Evolutionary conservation across 345 rosid genomes (phyloP).

Genomic region (Corchorus capsularis): DNA sequence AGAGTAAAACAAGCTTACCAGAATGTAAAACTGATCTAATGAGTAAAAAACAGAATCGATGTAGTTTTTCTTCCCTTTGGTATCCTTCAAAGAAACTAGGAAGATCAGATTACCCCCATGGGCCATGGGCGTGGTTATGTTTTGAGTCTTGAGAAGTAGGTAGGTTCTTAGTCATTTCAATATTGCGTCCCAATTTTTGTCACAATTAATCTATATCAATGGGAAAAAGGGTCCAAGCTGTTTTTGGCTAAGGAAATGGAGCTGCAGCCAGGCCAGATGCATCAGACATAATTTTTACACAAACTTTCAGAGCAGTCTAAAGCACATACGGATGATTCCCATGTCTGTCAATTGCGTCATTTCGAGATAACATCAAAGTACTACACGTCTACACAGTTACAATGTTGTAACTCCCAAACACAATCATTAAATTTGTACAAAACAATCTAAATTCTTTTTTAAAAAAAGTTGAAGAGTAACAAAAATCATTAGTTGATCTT

Average conservation of each 20-base stretch:
- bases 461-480: not conserved
- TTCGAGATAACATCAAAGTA: not conserved
- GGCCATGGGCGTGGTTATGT: too few relatives aligned
- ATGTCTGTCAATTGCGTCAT: slow-evolving; percentile 9
- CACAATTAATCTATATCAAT: not conserved
- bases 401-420: not conserved
- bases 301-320: not conserved
- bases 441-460: not conserved
- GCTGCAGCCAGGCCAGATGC: not conserved
- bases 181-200: not conserved
- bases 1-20: too few relatives aligned
- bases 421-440: slow-evolving; percentile 11
- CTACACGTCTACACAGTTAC: not conserved
- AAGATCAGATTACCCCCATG: too few relatives aligned
- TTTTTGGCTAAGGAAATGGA: not conserved
- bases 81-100: too few relatives aligned
- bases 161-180: slow-evolving; percentile 12
- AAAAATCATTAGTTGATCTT: not conserved
- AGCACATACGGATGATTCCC: not conserved
- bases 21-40: too few relatives aligned
- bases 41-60: too few relatives aligned
- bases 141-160: too few relatives aligned
- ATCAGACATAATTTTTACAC: not conserved
- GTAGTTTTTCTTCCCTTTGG: too few relatives aligned
- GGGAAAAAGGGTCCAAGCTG: slow-evolving; percentile 1